Conservation (phyloP, 345 rosid species). For the Adansonia digitata region DNA sequence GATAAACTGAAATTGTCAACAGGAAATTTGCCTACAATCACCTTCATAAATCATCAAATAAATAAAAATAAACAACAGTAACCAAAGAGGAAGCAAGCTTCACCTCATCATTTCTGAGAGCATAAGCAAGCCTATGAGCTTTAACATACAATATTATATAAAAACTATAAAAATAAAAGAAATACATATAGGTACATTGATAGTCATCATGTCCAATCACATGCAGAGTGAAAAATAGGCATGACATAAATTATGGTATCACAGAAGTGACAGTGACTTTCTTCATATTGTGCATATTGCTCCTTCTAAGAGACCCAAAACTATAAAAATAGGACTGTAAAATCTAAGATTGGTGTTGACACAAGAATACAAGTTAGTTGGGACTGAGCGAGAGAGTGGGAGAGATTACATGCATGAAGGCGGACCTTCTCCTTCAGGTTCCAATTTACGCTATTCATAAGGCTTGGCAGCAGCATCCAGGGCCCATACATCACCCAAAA, state of each 20-base stretch:
- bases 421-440: slow-evolving; percentile 99
- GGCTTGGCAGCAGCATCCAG: slow-evolving; percentile 99
- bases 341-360: neutral
- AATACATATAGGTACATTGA: neutral
- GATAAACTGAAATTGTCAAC: slow-evolving; percentile 18
- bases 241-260: neutral
- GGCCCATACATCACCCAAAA: slow-evolving; percentile 99
- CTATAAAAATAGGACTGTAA: neutral
- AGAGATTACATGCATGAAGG: slow-evolving; percentile 93
- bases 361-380: neutral
- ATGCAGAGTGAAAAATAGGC: neutral
- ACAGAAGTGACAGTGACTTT: neutral
- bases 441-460: slow-evolving; percentile 98
- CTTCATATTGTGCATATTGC: neutral
- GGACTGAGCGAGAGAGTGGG: neutral
- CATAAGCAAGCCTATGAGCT: neutral
- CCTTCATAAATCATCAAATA: neutral
- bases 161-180: neutral
- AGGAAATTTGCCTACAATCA: neutral
- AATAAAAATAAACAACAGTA: slow-evolving; percentile 2
- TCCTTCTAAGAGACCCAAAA: neutral
- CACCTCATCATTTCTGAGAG: neutral
- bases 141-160: neutral
- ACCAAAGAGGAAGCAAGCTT: neutral
- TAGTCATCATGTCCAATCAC: neutral